Evolutionary conservation across 2,329 filamentous ascomycete species (phyloP).

Genomic region (Sclerotinia nivalis): DNA sequence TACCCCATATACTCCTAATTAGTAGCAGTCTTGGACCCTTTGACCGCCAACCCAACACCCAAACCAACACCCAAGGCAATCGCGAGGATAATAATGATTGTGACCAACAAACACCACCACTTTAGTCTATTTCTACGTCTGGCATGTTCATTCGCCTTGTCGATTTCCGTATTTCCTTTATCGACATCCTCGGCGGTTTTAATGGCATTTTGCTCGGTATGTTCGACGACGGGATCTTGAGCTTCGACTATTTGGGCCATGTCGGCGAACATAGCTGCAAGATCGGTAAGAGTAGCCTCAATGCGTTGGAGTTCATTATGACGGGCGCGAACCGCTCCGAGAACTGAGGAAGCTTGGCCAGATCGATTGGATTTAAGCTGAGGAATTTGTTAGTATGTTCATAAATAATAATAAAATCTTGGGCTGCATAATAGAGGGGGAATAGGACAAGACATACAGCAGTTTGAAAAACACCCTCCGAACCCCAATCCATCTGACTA

Average conservation of each 20-base stretch:
- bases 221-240: conserved; percentile 64
- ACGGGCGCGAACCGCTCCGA: conserved; percentile 76
- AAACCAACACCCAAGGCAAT: conserved; percentile 56
- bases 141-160: conserved; percentile 66
- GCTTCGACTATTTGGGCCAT: conserved; percentile 73
- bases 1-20: not conserved
- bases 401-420: no score
- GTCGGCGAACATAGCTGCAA: conserved; percentile 70
- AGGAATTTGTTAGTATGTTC: conserved; percentile 21
- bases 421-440: not conserved
- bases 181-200: conserved; percentile 67
- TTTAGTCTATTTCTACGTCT: conserved; percentile 71
- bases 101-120: conserved; percentile 73
- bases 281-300: conserved; percentile 70
- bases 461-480: conserved; percentile 79
- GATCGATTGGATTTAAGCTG: conserved; percentile 75
- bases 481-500: conserved; percentile 69
- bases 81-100: conserved; percentile 58
- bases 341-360: conserved; percentile 69
- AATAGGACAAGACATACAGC: conserved; percentile 58
- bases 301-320: conserved; percentile 84
- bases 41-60: conserved; percentile 36
- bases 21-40: conserved; percentile 27
- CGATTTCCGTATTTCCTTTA: conserved; percentile 68
- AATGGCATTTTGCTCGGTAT: conserved; percentile 65